Evolutionary conservation across 805 yeast genomes (phyloP), one percentile per base, ranked within the genome.

Genomic region (Schwanniomyces occidentalis): DNA sequence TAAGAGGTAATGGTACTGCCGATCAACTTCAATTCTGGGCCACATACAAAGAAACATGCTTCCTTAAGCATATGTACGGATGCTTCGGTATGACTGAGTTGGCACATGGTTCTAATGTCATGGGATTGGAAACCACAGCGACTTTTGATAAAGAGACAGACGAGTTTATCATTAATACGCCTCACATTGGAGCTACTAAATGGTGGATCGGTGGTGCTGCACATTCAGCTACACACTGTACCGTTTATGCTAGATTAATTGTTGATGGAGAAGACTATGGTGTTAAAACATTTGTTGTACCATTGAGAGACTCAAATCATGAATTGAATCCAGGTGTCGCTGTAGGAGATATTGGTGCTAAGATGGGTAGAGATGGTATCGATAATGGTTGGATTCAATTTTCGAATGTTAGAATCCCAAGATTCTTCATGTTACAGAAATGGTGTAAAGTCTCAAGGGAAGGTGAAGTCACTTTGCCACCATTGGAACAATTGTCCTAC

Each of bases 11-110:
- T 49, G 98, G 96, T 45, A 83, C 97, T 6, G 73, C 77, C 21
- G 86, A 79, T 38, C 98, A 90, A 69, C 75, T 82, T 49, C 68
- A 78, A 27, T 91, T 82, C 64, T 90, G 97, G 97, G 74, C 88
- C 34, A 64, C 70, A 40, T 78, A 75, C 48, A 73, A 84, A 51
- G 89, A 85, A 46, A 79, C 88, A 8, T 56, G 69, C 1, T 64
- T 63, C 41, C 54, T 82, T 24, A 78, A 73, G 52, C 84, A 76
- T 41, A 69, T 83, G 16, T 68, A 65, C 42, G 84, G 84, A 25
- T 76, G 82, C 56, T 78, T 78, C 46, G 84, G 80, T 20, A 71
- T 78, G 61, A 78, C 84, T 24, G 84, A 78, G 58, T 78, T 80
- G 49, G 78, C 78, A 45, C 83, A 78, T 49, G 80, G 80, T 40